Evolutionary conservation across 2,329 filamentous ascomycete genomes (phyloP), one percentile per base, ranked within the genome.

Genomic region (Eutypa lata): DNA sequence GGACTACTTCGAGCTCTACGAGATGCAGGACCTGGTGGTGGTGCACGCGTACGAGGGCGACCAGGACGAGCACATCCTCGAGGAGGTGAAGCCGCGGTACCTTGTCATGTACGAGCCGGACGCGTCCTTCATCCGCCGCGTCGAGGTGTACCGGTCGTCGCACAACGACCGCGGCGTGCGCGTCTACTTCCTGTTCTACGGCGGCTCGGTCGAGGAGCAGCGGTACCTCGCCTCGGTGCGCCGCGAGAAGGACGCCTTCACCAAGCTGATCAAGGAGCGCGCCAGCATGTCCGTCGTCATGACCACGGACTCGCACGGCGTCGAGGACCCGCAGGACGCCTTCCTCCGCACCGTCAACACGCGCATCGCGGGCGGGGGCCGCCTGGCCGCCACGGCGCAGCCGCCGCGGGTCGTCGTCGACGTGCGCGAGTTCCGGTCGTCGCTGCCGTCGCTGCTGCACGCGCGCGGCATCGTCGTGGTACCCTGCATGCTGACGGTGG

Each of bases 51-150:
- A 96, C 68, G 91, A 96, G 54, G 92, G 92, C 11, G 94, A 97
- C 67, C 88, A 93, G 75, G 94, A 99, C 68, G 94, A 97, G 67
- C 90, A 96, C 68, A 81, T 97, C n/a, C 81, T 99, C 1, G 93
- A 99, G 68, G 94, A 99, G 71, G 80, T 94, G 53, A 91, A 90
- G 65, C 94, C 94, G 33, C 86, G 90, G 55, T 97, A 97, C 70
- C 91, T 99, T 54, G 89, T 99, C 73, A 97, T 99, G 94, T 99
- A 97, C 71, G 94, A 97, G 68, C 93, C 94, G 1, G 91, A 97
- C 60, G 86, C 93, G 3, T 87, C 93, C 3, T 99, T 99, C 69
- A 96, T 97, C 64, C 86, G 94, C 14, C 82, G 93, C 37, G 88
- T 99, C 19, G 94, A 99, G 68, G 92, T 97, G 2, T 99, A 97